Evolutionary conservation across 345 rosid species (phyloP).

Genomic region (Noccaea caerulescens): DNA sequence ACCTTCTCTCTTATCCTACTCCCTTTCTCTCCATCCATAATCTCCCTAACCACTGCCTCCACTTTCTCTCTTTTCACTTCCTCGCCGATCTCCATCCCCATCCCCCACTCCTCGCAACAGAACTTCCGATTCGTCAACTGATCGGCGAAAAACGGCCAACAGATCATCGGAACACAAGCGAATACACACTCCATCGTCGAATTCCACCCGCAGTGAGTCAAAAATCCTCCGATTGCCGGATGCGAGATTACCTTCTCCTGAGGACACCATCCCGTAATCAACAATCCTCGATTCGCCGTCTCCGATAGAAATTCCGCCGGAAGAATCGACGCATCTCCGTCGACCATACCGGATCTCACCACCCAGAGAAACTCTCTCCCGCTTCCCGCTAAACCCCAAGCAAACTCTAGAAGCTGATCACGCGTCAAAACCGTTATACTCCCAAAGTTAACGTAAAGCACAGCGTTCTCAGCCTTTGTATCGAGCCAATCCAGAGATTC

Average conservation of each 20-base stretch:
- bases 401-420: constrained; percentile 51
- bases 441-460: constrained; percentile 63
- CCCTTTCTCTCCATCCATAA: constrained; percentile 51
- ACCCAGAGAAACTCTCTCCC: constrained; percentile 58
- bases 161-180: constrained; percentile 52
- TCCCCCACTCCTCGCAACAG: constrained; percentile 46
- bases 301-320: constrained; percentile 47
- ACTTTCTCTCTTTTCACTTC: constrained; percentile 48
- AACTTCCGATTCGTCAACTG: constrained; percentile 57
- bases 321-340: constrained; percentile 47
- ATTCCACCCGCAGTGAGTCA: constrained; percentile 74
- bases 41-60: constrained; percentile 42
- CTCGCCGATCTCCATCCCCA: constrained; percentile 53
- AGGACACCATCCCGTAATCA: constrained; percentile 55
- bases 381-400: constrained; percentile 67
- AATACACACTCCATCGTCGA: constrained; percentile 57
- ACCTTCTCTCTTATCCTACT: constrained; percentile 44
- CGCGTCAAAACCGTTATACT: constrained; percentile 57
- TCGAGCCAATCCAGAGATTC: constrained; percentile 58
- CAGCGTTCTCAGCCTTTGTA: constrained; percentile 45
- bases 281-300: constrained; percentile 46
- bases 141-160: constrained; percentile 71
- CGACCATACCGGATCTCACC: constrained; percentile 52
- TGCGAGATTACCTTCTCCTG: constrained; percentile 58
- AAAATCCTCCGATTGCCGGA: constrained; percentile 53